Base-by-base conservation (phyloP, 116 monocot species). In the Trichopus zeylanicus region DNA sequence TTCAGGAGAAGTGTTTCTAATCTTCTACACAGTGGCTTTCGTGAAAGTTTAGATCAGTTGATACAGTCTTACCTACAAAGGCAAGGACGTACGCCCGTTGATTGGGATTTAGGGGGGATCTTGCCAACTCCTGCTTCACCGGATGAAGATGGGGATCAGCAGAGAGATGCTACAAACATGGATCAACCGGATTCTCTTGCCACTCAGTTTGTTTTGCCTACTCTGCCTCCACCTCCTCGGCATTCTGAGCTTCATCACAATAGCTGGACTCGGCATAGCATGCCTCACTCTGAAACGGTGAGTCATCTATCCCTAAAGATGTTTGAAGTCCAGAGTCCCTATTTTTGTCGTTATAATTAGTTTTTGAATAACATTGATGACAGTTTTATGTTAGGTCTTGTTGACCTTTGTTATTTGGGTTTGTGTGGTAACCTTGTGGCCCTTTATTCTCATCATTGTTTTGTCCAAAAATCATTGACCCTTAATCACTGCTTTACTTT, bases 1-100 rank as follows among this genome's bases (percentile, higher is more conserved):
- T 80, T 62, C 60, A 91, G 91, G 75, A 74, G 91, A 75, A 91
- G 91, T 32, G 91, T 91, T 24, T 91, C 91, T 24, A 91, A 83
- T 81, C 83, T 91, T 70, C 83, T 91, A 24, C 74, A 74, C 26
- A 91, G 91, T 63, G 83, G 83, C 4, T 91, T 91, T 63, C 91
- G 91, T 47, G 80, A 83, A 48, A 86, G 78, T 71, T 64, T 91
- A 26, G 91, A 91, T 57, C 83, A 77, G 55, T 62, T 91, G 52
- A 81, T 91, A 65, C 83, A 78, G 23, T 91, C 91, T 2, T 83
- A 86, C 71, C 80, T 83, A 21, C 70, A 83, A 63, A 74, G 91
- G 32, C 91, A 86, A 75, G 75, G 77, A 20, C 74, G 60, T 31
- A 20, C 75, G 61, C 82, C 78, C 3, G 55, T 75, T 62, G 73